phyloP scores from a whole-genome alignment of 768 basidiomycete species.

The Ramaria sp. region DNA sequence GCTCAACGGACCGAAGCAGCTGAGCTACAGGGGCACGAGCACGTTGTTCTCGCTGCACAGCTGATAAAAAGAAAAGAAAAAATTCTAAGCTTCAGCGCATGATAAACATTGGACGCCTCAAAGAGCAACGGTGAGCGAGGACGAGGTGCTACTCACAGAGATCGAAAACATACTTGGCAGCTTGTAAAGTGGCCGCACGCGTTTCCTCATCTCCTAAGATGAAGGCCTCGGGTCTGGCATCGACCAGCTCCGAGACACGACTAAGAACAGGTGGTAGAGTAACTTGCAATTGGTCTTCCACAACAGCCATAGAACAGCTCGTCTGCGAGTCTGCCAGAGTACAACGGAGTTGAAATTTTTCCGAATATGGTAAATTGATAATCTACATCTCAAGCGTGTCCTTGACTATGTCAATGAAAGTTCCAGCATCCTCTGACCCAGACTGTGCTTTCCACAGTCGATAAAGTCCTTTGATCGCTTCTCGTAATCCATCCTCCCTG shows the following conservation, averaged over 20 bases:
- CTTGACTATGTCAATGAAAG: constrained; percentile 3
- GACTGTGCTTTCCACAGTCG: constrained; percentile 39
- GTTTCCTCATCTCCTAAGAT: constrained; percentile 44
- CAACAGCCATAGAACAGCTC: neutral
- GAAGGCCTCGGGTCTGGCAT: constrained; percentile 42
- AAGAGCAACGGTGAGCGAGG: neutral
- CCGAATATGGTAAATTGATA: neutral
- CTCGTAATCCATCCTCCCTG: constrained; percentile 32
- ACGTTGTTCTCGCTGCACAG: constrained; percentile 50
- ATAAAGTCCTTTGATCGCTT: constrained; percentile 46
- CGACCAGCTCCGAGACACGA: constrained; percentile 27
- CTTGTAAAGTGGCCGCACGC: constrained; percentile 45
- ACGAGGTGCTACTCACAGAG: constrained; percentile 38
- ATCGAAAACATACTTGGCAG: constrained; percentile 70
- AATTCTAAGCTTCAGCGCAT: neutral
- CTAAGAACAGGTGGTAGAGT: neutral
- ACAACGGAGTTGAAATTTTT: neutral
- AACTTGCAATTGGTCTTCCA: neutral
- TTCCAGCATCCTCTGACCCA: neutral
- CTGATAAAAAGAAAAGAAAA: neutral
- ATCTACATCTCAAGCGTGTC: neutral
- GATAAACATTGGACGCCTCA: neutral
- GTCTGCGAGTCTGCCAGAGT: neutral
- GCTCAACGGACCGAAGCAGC: constrained; percentile 56
- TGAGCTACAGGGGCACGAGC: constrained; percentile 50